Conservation (phyloP, 257 asterid genomes). For the Solanum infundibuliforme region DNA sequence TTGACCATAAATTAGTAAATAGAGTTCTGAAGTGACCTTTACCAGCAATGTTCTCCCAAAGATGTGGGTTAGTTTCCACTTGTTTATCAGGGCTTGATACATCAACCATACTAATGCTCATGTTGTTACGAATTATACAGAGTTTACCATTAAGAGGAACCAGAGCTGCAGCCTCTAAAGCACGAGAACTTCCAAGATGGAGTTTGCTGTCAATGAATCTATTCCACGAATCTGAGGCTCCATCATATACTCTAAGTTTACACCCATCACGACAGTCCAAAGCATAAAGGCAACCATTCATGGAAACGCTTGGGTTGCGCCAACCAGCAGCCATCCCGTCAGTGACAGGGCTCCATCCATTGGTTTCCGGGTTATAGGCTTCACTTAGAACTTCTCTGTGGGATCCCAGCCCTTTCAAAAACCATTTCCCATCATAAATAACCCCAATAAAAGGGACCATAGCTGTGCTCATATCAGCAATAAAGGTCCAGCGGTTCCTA, state of each 20-base stretch:
- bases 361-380: constrained; percentile 25
- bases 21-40: constrained; percentile 31
- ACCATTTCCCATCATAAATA: constrained; percentile 38
- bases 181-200: constrained; percentile 33
- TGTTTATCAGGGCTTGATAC: constrained; percentile 25
- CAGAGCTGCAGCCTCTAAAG: constrained; percentile 36
- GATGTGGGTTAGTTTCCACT: constrained; percentile 36
- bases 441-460: constrained; percentile 48
- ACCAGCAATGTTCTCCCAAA: constrained; percentile 40
- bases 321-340: constrained; percentile 38
- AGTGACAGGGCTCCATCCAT: constrained; percentile 24
- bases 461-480: constrained; percentile 40
- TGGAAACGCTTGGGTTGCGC: constrained; percentile 38
- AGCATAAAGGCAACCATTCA: constrained; percentile 35
- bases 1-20: constrained; percentile 37
- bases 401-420: constrained; percentile 35
- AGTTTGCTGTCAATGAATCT: constrained; percentile 37
- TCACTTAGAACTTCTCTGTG: constrained; percentile 35
- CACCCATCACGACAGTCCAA: constrained; percentile 41
- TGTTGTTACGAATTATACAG: constrained; percentile 36
- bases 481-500: constrained; percentile 33
- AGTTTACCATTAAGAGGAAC: constrained; percentile 36
- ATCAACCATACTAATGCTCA: constrained; percentile 42
- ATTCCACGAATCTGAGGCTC: constrained; percentile 23
- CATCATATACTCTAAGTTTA: constrained; percentile 32